phyloP scores from a whole-genome alignment of 768 basidiomycete species.

The Russula foetens region DNA sequence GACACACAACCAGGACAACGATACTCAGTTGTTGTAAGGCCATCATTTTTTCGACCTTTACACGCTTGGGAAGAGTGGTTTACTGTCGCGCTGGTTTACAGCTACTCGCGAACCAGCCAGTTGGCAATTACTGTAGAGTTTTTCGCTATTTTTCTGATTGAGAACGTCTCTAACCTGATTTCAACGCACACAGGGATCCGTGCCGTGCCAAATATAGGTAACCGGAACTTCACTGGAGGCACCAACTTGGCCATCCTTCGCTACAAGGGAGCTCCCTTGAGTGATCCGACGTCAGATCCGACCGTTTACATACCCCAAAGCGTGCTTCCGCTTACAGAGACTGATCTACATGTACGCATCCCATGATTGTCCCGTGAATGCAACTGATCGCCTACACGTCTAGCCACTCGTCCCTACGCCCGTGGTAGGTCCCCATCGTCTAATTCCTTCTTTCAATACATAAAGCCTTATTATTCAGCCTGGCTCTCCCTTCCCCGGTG shows the following conservation, averaged over 20 bases:
- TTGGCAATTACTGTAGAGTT: not conserved
- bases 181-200: slow-evolving; percentile 4
- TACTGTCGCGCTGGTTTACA: not conserved
- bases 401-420: not conserved
- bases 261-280: not conserved
- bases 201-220: not conserved
- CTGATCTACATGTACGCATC: slow-evolving; percentile 7
- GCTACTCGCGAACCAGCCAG: slow-evolving; percentile 20
- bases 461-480: too few species aligned
- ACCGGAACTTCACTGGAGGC: not conserved
- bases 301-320: not conserved
- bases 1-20: slow-evolving; percentile 16
- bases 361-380: not conserved
- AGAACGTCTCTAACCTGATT: not conserved
- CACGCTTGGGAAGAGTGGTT: not conserved
- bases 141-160: not conserved
- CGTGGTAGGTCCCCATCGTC: slow-evolving; percentile 4
- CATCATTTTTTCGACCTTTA: not conserved
- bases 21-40: slow-evolving; percentile 25
- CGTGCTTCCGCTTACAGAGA: not conserved
- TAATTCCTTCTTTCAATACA: too few species aligned
- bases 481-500: too few species aligned
- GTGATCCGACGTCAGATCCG: not conserved
- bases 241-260: slow-evolving; percentile 19
- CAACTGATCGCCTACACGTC: not conserved